Evolutionary conservation across 805 yeast genomes (phyloP).

Genomic region (Wickerhamomyces ciferrii): DNA sequence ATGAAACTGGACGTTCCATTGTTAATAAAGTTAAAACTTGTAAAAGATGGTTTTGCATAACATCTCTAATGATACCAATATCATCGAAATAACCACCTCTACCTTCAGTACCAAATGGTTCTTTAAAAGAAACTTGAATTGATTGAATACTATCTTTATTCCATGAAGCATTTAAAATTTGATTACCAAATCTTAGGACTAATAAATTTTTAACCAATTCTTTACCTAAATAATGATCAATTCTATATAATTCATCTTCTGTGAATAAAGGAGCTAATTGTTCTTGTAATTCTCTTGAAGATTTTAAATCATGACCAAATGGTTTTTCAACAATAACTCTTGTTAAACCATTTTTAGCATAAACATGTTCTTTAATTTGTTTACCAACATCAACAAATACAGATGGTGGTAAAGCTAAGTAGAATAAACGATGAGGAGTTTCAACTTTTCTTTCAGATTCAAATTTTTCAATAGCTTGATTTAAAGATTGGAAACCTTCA

Average conservation of each 20-base stretch:
- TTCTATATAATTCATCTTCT: constrained; percentile 91
- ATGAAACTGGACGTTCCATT: constrained; percentile 94
- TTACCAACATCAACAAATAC: constrained; percentile 78
- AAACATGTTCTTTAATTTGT: constrained; percentile 62
- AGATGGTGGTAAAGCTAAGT: constrained; percentile 92
- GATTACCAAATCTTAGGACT: constrained; percentile 87
- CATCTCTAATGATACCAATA: constrained; percentile 95
- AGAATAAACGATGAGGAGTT: constrained; percentile 76
- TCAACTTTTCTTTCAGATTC: constrained; percentile 43
- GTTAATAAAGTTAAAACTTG: constrained; percentile 89
- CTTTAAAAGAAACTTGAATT: constrained; percentile 90
- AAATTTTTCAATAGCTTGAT: constrained; percentile 47
- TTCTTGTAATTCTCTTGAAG: constrained; percentile 72
- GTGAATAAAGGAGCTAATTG: constrained; percentile 79
- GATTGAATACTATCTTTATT: constrained; percentile 70
- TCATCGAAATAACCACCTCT: constrained; percentile 97
- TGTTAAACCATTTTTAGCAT: constrained; percentile 63
- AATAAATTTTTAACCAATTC: constrained; percentile 95
- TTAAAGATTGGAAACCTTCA: constrained; percentile 64
- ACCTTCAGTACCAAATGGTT: constrained; percentile 98
- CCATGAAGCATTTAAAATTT: constrained; percentile 86
- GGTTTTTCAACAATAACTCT: constrained; percentile 95
- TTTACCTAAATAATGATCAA: constrained; percentile 96
- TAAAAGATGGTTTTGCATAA: constrained; percentile 94
- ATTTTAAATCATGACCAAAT: constrained; percentile 85